Percentiles rank a stretch among this genome's conserved stretches.
Evolutionary conservation across 2,329 filamentous ascomycete genomes (phyloP).

Genomic region (Monilinia vaccinii-corymbosi): DNA sequence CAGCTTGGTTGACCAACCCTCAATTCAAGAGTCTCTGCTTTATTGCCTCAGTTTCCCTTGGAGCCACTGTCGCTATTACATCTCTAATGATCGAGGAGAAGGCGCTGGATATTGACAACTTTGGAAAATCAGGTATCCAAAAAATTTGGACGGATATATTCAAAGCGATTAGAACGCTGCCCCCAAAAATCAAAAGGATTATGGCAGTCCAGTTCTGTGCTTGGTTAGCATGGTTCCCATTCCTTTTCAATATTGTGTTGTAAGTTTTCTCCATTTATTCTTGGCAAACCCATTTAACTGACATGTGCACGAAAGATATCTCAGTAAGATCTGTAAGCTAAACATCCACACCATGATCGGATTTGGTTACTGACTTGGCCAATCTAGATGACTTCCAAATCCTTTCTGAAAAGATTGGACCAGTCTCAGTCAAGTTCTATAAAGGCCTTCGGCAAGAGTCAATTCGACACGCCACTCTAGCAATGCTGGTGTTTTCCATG

Average conservation of each 20-base stretch:
- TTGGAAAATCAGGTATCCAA: neutral
- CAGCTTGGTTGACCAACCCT: neutral
- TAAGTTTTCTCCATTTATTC: neutral
- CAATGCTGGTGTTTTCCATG: neutral
- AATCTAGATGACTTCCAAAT: neutral
- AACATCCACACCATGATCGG: neutral
- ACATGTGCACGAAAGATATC: neutral
- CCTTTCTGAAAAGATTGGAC: neutral
- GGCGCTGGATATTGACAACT: neutral
- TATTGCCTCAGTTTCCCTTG: neutral
- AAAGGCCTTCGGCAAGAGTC: neutral
- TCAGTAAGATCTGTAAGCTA: neutral
- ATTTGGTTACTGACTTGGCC: neutral
- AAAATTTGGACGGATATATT: neutral
- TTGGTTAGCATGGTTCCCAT: neutral
- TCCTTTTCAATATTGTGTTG: neutral
- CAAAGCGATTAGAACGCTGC: neutral
- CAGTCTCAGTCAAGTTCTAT: neutral
- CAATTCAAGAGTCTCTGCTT: neutral
- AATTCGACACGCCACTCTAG: neutral
- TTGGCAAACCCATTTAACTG: neutral
- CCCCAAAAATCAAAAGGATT: neutral
- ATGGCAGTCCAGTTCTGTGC: neutral
- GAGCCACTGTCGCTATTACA: neutral
- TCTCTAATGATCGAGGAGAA: neutral